Evolutionary conservation across 345 rosid genomes (phyloP), one percentile per base, ranked within the genome.

Genomic region (Durio zibethinus): DNA sequence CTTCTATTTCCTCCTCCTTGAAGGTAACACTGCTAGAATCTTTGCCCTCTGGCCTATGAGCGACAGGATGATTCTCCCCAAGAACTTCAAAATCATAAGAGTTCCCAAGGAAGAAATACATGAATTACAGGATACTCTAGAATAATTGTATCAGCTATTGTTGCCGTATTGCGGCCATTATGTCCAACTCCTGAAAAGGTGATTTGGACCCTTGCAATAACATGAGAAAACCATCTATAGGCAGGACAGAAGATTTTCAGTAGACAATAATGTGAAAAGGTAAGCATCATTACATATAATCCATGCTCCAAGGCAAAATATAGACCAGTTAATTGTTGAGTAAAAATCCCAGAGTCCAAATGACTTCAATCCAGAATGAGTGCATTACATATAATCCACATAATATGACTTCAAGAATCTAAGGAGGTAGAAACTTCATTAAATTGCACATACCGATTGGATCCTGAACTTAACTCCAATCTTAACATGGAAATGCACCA

Each of bases 81-180:
- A 87, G 76, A 80, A 93, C 83, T 85, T 92, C 90, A 86, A 93
- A 92, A 79, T 88, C 87, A 65, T 16, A 84, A 84, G 57, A 72
- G 78, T 20, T 85, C 93, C 2, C 93, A 85, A 75, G 99, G 90
- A 64, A 93, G 99, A 79, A 88, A 88, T 31, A 96, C 93, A 83
- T 93, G 86, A 73, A 95, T 88, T 74, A 91, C 92, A 8, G 99
- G 99, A 84, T 92, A 90, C 84, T 95, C 99, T 71, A 93, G 69
- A 69, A 95, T 79, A 67, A 83, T 84, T 36, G 86, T 47, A 72
- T 86, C 75, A 57, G 88, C 86, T 78, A 85, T 76, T 89, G 99
- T 73, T 83, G 77, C 84, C 89, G 85, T 45, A 95, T 23, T 35
- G 97, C 81, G 71, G 92, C 82, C 78, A 79, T 86, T 63, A 88